Evolutionary conservation across 331 rosid species (phyloP).

Genomic region (Dryas integrifolia): DNA sequence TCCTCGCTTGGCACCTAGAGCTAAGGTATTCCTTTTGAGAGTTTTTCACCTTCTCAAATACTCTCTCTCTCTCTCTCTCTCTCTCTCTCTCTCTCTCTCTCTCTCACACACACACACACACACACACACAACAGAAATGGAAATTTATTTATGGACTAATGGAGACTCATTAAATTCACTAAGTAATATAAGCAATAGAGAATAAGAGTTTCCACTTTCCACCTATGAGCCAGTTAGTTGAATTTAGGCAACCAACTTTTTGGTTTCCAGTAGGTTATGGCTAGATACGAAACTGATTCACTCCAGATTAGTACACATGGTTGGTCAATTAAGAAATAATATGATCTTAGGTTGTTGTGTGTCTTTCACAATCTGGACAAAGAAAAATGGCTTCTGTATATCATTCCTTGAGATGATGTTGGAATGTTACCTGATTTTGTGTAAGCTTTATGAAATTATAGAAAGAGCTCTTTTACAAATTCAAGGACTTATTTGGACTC

Average conservation of each 20-base stretch:
- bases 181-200: constrained; percentile 8
- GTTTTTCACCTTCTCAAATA: constrained; percentile 6
- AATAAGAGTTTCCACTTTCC: background rate
- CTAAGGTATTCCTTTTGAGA: constrained; percentile 53
- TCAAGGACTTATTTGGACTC: background rate
- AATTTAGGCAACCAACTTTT: background rate
- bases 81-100: constrained; percentile 1
- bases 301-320: constrained; percentile 1
- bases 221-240: background rate
- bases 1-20: constrained; percentile 66
- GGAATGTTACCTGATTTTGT: background rate
- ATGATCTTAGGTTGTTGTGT: background rate
- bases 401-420: background rate
- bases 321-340: background rate
- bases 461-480: background rate
- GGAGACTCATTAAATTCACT: background rate
- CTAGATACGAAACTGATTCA: background rate
- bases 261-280: background rate
- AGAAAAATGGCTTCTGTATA: background rate
- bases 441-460: background rate
- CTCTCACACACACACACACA: background rate
- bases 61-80: background rate
- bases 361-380: constrained; percentile 4
- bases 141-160: background rate
- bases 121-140: background rate